phyloP scores from a whole-genome alignment of 179 eudicot genomes.

The Patellifolia procumbens region DNA sequence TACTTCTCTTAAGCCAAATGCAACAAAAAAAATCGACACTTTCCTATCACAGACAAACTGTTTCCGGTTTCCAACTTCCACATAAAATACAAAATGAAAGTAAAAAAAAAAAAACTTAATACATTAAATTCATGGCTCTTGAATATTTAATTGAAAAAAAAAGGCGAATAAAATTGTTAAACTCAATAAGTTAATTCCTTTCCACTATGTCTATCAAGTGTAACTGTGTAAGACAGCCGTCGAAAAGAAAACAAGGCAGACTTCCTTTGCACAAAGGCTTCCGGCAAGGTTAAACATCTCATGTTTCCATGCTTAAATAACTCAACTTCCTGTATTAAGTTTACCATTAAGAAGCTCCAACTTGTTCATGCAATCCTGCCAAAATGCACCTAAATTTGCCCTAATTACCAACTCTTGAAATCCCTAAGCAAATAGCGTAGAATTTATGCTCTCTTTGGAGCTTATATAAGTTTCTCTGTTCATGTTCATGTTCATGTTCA shows the following conservation, averaged over 20 bases:
- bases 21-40: neutral
- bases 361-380: neutral
- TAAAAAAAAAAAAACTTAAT: neutral
- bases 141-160: neutral
- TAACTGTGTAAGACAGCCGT: too few relatives aligned
- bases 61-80: neutral
- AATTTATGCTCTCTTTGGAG: neutral
- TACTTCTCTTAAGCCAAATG: neutral
- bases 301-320: neutral
- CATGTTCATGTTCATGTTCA: neutral
- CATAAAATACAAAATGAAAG: neutral
- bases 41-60: neutral
- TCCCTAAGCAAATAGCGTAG: neutral
- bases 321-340: neutral
- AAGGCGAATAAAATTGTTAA: neutral
- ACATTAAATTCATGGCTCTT: neutral
- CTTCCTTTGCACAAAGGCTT: neutral
- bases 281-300: neutral
- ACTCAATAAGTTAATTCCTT: neutral
- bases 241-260: neutral
- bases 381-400: neutral
- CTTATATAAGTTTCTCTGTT: neutral
- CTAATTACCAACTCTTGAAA: neutral
- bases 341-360: too few relatives aligned
- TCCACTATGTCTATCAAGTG: neutral